Percentiles rank a stretch among this genome's conserved stretches.
phyloP scores from a whole-genome alignment of 2,329 filamentous ascomycete genomes.

The Neonectria magnoliae region DNA sequence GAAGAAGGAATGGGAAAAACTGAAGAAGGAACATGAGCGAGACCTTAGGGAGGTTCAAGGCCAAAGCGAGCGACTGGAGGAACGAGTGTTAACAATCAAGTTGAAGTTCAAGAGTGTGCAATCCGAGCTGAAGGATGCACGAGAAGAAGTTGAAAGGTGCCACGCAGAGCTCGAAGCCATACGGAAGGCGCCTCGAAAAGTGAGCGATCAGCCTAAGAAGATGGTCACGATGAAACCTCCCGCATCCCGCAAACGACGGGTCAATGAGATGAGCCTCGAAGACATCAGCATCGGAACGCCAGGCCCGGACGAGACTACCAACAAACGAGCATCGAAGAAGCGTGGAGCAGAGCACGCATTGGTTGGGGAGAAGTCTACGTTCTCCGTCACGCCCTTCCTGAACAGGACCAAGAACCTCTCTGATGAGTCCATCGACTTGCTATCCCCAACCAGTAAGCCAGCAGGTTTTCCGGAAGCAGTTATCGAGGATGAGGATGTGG shows the following conservation, averaged over 20 bases:
- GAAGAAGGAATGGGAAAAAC: conserved; percentile 58
- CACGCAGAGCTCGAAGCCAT: conserved; percentile 54
- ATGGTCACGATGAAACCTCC: conserved; percentile 41
- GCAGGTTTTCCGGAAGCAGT: conserved; percentile 39
- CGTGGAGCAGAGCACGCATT: conserved; percentile 60
- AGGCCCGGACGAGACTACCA: conserved; percentile 53
- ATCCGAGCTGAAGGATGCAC: conserved; percentile 74
- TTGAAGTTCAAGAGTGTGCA: conserved; percentile 76
- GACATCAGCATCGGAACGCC: conserved; percentile 60
- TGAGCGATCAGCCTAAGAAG: conserved; percentile 39
- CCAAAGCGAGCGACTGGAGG: conserved; percentile 72
- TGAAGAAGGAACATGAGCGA: conserved; percentile 59
- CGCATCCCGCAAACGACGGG: conserved; percentile 57
- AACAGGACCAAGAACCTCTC: conserved; percentile 73
- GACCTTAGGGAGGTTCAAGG: conserved; percentile 69
- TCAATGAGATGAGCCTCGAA: conserved; percentile 56
- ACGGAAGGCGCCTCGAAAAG: conserved; percentile 26
- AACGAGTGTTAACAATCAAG: conserved; percentile 75
- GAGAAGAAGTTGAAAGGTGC: conserved; percentile 51
- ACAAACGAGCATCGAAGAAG: conserved; percentile 63
- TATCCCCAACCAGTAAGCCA: conserved; percentile 36
- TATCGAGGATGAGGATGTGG: conserved; percentile 44
- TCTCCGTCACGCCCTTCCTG: conserved; percentile 94
- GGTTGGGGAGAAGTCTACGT: conserved; percentile 86
- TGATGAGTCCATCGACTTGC: conserved; percentile 48